Evolutionary conservation across 257 asterid genomes (phyloP).

Genomic region (Solanum chilense): DNA sequence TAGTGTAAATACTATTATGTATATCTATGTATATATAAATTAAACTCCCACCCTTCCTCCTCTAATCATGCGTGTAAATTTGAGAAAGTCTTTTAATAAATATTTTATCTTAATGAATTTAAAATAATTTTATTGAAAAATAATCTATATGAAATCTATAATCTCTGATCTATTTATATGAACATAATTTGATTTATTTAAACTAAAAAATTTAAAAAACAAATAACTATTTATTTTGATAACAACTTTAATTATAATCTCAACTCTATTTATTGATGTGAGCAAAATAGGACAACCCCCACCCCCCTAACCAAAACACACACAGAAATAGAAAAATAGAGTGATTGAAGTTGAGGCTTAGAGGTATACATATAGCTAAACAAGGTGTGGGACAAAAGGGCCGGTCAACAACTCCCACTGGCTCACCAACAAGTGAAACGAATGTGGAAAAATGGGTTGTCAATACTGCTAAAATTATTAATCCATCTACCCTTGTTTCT

Average conservation of each 20-base stretch:
- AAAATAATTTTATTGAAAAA: too few species aligned
- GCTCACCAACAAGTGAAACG: conserved; percentile 27
- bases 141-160: background rate
- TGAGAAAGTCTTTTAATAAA: background rate
- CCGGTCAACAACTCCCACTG: conserved; percentile 71
- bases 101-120: background rate
- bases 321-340: background rate
- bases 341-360: background rate
- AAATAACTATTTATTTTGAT: too few species aligned
- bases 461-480: conserved; percentile 7
- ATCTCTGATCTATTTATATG: background rate
- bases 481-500: background rate
- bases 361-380: background rate
- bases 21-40: background rate
- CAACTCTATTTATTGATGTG: background rate
- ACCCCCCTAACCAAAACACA: background rate
- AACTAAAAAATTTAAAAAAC: too few species aligned
- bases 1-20: background rate
- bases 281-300: background rate
- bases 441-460: conserved; percentile 30
- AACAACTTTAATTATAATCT: background rate
- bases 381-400: conserved; percentile 23
- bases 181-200: too few species aligned
- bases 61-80: background rate
- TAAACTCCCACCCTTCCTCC: background rate